Base-by-base conservation (phyloP, 164 flowering plant genomes). In the Vitis rupestris region DNA sequence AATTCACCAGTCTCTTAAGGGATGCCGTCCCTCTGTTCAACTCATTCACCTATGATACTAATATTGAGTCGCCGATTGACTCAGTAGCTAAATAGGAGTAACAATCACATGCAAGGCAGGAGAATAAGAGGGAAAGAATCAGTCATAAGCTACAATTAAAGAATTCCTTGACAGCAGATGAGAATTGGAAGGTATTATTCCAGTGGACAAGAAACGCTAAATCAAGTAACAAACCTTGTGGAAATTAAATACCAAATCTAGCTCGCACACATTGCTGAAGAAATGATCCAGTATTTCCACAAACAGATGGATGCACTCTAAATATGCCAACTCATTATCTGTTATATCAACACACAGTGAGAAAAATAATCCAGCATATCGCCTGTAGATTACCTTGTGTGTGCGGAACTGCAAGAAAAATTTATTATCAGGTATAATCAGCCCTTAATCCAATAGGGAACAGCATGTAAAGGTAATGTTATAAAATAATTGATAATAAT, bases 211-310 rank as follows among this genome's bases (percentile, higher is more conserved):
- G 51, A 66, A 47, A 16, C 50, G 10, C 15, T 9, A 14, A 16
- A 3, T 14, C 44, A 49, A 50, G 37, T 0, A 49, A 72, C 91
- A 51, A 58, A 91, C 99, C 98, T 96, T 96, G 81, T 96, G 99
- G 70, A 96, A 96, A 78, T 96, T 96, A 66, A 96, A 96, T 3
- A 96, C 99, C 87, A 96, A 87, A 81, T 93, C 99, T 10, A 96
- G 97, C 90, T 96, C 98, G 60, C 99, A 96, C 3, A 96, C 99
- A 76, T 93, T 96, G 93, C 99, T 96, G 89, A 93, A 96, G 81
- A 96, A 96, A 78, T 96, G 99, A 73, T 96, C 99, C 82, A 96
- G 74, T 73, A 96, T 96, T 87, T 96, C 98, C 80, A 96, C 99
- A 85, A 96, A 96, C 37, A 96, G 78, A 78, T 96, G 99, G 74